A percentile compares a stretch with the other conserved stretches of the same genome.
Evolutionary conservation across 139 green algal genomes (phyloP).

Genomic region (Micractinium conductrix): DNA sequence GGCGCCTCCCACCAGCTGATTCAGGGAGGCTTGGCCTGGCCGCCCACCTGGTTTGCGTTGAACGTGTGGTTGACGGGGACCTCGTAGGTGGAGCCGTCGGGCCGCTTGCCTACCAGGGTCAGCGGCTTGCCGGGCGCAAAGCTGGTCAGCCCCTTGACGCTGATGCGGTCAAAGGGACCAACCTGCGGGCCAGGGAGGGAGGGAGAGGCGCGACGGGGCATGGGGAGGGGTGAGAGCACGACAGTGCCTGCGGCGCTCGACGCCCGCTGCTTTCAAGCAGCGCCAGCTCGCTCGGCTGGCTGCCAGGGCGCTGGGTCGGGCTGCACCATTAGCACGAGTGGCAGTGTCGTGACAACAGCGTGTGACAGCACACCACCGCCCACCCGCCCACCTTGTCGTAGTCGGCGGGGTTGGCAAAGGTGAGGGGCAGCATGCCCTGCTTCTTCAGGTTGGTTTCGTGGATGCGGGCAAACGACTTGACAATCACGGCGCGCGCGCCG

Average conservation of each 20-base stretch:
- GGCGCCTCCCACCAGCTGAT: no score
- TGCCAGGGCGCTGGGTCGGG: no score
- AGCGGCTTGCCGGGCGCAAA: constrained; percentile 85
- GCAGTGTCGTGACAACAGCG: no score
- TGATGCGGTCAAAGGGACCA: constrained; percentile 70
- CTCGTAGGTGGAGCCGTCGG: constrained; percentile 82
- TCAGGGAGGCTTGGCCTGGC: no score
- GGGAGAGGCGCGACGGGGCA: background rate
- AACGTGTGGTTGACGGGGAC: constrained; percentile 95
- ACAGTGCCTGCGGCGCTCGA: no score
- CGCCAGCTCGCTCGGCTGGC: no score
- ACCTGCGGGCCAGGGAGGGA: constrained; percentile 34
- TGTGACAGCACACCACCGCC: background rate
- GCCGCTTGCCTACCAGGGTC: constrained; percentile 80
- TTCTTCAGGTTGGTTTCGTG: constrained; percentile 99
- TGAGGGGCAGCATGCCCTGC: constrained; percentile 90
- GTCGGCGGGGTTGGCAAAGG: constrained; percentile 89
- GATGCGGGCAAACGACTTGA: constrained; percentile 97
- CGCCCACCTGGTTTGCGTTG: constrained; percentile 87
- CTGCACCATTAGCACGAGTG: no score
- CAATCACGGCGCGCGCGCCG: constrained; percentile 87
- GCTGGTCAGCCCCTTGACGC: constrained; percentile 81
- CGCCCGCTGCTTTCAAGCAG: no score
- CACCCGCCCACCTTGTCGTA: constrained; percentile 85
- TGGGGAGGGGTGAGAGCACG: background rate